Evolutionary conservation across 78 protist genomes (phyloP), one percentile per base, ranked within the genome.

Genomic region (Creolimax fragrantissima): DNA sequence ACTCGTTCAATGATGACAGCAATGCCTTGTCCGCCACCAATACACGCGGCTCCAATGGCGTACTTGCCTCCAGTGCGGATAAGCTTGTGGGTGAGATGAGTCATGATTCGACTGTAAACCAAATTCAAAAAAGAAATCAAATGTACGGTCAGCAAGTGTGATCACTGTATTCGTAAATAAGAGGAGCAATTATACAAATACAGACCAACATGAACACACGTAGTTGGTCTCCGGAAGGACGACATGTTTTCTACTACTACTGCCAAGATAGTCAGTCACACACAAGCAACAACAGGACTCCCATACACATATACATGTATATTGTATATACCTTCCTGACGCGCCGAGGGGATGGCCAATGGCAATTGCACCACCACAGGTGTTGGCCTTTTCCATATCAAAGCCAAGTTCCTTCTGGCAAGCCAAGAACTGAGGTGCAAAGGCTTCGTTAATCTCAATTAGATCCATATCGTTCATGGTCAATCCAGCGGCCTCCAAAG

Each of bases 291-390:
- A n/a, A n/a, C n/a, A n/a, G n/a, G n/a, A n/a, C n/a, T n/a, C n/a
- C n/a, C n/a, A n/a, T n/a, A n/a, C n/a, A n/a, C n/a, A n/a, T n/a
- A n/a, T n/a, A n/a, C n/a, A n/a, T n/a, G n/a, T n/a, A n/a, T n/a
- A n/a, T n/a, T n/a, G n/a, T n/a, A n/a, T n/a, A 17, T 83, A 83
- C 86, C 90, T 84, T 3, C 95, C 95, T 2, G 93, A 90, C 42
- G 94, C 94, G 35, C 98, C 98, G n/a, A 96, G 94, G 3, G 98
- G 98, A 92, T 97, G 98, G n/a, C 98, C 97, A 42, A 95, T 83
- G 39, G 98, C 95, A 66, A 97, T 94, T 35, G 96, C 98, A 3
- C 98, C 98, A 35, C 98, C 98, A 66, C 67, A n/a, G 32, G 45
- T 90, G 95, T 95, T 97, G n/a, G 43, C 2, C 43, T n/a, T 92